Percentiles rank a stretch among this genome's conserved stretches.
Evolutionary conservation across 1,284 basidiomycete genomes (phyloP).

Genomic region (Golubevia pallescens): DNA sequence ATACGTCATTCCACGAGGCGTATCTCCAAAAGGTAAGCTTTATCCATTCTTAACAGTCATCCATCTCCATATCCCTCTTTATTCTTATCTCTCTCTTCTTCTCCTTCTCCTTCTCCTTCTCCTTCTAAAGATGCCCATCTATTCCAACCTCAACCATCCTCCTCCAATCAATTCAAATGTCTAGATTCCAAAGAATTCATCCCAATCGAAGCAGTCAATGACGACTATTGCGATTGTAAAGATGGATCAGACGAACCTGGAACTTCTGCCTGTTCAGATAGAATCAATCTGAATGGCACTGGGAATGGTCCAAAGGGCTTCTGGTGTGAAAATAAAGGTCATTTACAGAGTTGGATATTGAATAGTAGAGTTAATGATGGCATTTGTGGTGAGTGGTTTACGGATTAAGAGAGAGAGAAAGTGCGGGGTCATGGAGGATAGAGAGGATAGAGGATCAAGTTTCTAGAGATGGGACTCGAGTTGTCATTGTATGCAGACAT

Average conservation of each 20-base stretch:
- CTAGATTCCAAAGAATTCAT: slow-evolving; percentile 57
- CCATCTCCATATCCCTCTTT: slow-evolving; percentile 54
- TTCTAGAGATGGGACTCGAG: too few species aligned
- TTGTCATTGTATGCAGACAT: too few species aligned
- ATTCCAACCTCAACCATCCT: slow-evolving; percentile 6
- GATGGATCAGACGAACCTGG: slow-evolving; percentile 94
- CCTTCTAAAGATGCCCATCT: slow-evolving; percentile 10
- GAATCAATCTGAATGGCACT: slow-evolving; percentile 22
- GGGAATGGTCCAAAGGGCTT: slow-evolving; percentile 51
- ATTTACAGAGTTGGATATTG: slow-evolving; percentile 38
- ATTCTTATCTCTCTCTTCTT: too few species aligned
- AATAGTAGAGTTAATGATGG: slow-evolving; percentile 54
- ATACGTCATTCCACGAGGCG: neutral
- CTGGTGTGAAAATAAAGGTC: slow-evolving; percentile 54
- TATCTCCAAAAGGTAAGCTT: neutral
- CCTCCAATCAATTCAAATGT: slow-evolving; percentile 47
- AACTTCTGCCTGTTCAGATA: slow-evolving; percentile 2
- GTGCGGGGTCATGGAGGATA: neutral
- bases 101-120: neutral
- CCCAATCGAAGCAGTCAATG: slow-evolving; percentile 80
- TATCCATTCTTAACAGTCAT: slow-evolving; percentile 38
- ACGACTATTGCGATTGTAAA: slow-evolving; percentile 91
- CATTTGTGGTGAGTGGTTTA: slow-evolving; percentile 33
- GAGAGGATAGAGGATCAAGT: neutral
- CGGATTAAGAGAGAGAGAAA: too few species aligned